Evolutionary conservation across 2,329 filamentous ascomycete species (phyloP), one percentile per base, ranked within the genome.

Genomic region (Colletotrichum coccodes): DNA sequence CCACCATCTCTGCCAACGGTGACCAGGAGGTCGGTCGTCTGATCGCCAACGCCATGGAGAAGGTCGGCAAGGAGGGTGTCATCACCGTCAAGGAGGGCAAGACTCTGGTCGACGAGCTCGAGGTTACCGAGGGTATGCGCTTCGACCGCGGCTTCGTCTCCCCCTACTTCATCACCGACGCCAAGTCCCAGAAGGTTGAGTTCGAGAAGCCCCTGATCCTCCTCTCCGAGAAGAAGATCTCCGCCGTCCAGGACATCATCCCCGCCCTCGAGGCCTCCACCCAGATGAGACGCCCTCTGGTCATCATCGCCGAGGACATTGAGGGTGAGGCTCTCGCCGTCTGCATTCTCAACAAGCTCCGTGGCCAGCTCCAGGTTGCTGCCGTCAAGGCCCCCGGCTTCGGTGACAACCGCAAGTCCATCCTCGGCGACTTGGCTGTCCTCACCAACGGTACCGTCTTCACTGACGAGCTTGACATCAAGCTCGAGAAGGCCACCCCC

Each of bases 31-130:
- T 99, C 78, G 96, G 96, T 77, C 91, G 94, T 85, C 90, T 99
- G 80, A 96, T 99, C 82, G 95, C 96, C 80, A 98, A 91, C 80
- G 96, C 96, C 76, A 99, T 99, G 96, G 96, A 99, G 90, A 97
- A 97, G 90, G 96, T 99, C 72, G 96, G 96, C 84, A 99, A 99
- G 90, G 96, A 99, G 87, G 96, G 96, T 88, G 96, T 99, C 79
- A 99, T 99, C 83, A 99, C 96, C 68, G 95, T 98, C 79, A 99
- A 99, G 92, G 96, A 99, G 89, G 96, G 96, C 81, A 99, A 98
- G 92, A 98, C 96, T 70, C 92, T 97, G 79, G 91, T 93, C 77
- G 96, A 99, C 76, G 96, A 99, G 90, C 92, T 99, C 64, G 96
- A 99, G 86, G 91, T 99, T 71, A 99, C 96, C 69, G 96, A 99